Conservation (phyloP, 768 basidiomycete species). For the Kwoniella botswanensis region DNA sequence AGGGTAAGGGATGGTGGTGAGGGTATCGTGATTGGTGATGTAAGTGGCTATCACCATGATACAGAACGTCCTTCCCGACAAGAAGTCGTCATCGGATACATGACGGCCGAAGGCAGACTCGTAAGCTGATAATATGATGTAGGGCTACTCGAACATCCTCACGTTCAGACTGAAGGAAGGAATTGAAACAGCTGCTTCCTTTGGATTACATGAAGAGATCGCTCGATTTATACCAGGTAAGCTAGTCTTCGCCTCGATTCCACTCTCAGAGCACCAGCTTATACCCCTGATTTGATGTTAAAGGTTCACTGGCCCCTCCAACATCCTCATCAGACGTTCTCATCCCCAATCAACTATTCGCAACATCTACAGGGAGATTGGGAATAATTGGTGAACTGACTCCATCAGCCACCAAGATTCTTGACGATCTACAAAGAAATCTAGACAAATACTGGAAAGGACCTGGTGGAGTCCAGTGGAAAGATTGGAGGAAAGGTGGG, state of each 20-base stretch:
- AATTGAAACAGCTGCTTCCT: slow-evolving; percentile 51
- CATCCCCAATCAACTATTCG: slow-evolving; percentile 50
- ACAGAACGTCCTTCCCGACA: not conserved
- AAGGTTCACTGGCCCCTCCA: slow-evolving; percentile 49
- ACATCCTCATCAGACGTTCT: slow-evolving; percentile 35
- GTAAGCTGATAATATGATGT: not conserved
- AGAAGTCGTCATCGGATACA: too few relatives aligned
- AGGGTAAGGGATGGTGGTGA: slow-evolving; percentile 45
- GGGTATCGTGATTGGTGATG: slow-evolving; percentile 53
- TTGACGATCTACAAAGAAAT: slow-evolving; percentile 55
- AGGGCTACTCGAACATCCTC: slow-evolving; percentile 53
- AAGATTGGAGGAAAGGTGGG: slow-evolving; percentile 35
- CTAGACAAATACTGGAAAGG: slow-evolving; percentile 45
- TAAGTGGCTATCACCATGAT: slow-evolving; percentile 30
- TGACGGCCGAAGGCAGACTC: not conserved
- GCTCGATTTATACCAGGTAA: slow-evolving; percentile 45
- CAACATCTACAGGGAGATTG: slow-evolving; percentile 49
- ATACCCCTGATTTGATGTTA: not conserved
- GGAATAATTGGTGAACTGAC: slow-evolving; percentile 55
- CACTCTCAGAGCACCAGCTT: not conserved
- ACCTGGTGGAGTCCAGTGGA: slow-evolving; percentile 47
- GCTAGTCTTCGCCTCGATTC: not conserved
- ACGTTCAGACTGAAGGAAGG: slow-evolving; percentile 52
- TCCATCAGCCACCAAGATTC: slow-evolving; percentile 29
- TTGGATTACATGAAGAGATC: slow-evolving; percentile 55